These are phyloP conservation scores for Xanthoparmelia taractica DNA, from an alignment of 495 filamentous ascomycete genomes.

Conservation along the genomic window DNA sequence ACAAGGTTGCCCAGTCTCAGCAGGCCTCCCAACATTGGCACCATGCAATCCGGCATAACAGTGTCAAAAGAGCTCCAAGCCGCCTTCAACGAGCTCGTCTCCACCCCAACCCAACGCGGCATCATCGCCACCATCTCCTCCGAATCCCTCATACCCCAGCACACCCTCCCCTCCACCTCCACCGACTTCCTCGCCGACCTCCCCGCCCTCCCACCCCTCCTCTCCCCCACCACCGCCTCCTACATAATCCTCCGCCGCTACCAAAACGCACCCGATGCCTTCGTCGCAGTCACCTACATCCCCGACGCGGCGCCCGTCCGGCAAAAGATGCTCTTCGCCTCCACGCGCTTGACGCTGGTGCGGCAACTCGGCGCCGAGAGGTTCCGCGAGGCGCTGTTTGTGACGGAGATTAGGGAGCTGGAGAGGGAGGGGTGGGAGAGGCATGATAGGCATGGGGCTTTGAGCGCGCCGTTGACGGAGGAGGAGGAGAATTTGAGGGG, in stretches of 20 bases:
- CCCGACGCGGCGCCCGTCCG: conserved; percentile 83
- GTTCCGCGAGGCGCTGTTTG: conserved; percentile 73
- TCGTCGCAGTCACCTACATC: conserved; percentile 81
- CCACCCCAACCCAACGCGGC: conserved; percentile 58
- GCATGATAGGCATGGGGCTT: conserved; percentile 46
- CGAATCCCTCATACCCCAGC: conserved; percentile 62
- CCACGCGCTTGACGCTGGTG: conserved; percentile 72
- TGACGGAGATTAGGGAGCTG: conserved; percentile 62
- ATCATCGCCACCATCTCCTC: conserved; percentile 71
- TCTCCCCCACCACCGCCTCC: conserved; percentile 65
- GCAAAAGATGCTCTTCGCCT: conserved; percentile 92
- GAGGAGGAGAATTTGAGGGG: conserved; percentile 74
- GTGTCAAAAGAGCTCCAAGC: conserved; percentile 72
- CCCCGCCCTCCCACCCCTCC: conserved; percentile 50
- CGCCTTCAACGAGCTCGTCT: conserved; percentile 68
- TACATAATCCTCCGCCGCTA: conserved; percentile 79
- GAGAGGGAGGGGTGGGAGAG: conserved; percentile 64
- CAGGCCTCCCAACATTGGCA: neutral
- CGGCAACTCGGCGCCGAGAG: conserved; percentile 84
- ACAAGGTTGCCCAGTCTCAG: neutral
- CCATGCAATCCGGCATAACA: conserved; percentile 24
- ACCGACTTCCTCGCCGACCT: conserved; percentile 54
- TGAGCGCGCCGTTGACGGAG: conserved; percentile 69
- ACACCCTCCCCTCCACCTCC: conserved; percentile 49
- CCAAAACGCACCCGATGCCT: conserved; percentile 37